Evolutionary conservation across 179 eudicot species (phyloP), one percentile per base, ranked within the genome.

Genomic region (Pouteria campechiana): DNA sequence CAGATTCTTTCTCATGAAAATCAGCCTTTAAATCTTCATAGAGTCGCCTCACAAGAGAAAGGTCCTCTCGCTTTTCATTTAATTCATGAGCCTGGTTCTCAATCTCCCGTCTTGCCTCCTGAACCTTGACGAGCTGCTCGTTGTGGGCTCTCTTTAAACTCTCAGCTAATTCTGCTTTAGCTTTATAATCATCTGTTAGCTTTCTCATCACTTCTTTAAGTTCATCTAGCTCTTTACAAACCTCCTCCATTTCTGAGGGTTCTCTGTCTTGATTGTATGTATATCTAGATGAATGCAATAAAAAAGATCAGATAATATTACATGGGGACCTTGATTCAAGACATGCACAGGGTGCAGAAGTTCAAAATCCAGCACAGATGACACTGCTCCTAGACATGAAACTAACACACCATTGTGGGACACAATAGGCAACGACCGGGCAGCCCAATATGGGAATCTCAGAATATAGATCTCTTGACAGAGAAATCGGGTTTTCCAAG

Each of bases 201-300:
- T 49, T 75, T 45, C 72, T 79, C 15, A 76, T 65, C 63, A 76
- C 84, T 29, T 73, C 73, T 67, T 76, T 79, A 11, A 84, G 84
- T 21, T 65, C 80, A 55, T 82, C 84, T 8, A 79, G 52, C 61
- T 76, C 98, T 69, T 83, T 74, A 52, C 45, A 73, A 23, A 86
- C 64, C 25, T 49, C 63, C 9, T 55, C 79, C 79, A 74, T 74
- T 41, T 48, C 20, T 19, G n/a, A n/a, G n/a, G n/a, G n/a, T n/a
- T n/a, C n/a, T n/a, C n/a, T n/a, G n/a, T n/a, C n/a, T n/a, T n/a
- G n/a, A n/a, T n/a, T n/a, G n/a, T n/a, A n/a, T n/a, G n/a, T 34
- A 32, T 4, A 32, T 12, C 4, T 12, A 32, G 36, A 32, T 14
- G n/a, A 37, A 37, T 37, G 42, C 14, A 11, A 19, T 3, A 24